Evolutionary conservation across 352 stramenopile species (phyloP).

Genomic region (Pythium folliculosum): DNA sequence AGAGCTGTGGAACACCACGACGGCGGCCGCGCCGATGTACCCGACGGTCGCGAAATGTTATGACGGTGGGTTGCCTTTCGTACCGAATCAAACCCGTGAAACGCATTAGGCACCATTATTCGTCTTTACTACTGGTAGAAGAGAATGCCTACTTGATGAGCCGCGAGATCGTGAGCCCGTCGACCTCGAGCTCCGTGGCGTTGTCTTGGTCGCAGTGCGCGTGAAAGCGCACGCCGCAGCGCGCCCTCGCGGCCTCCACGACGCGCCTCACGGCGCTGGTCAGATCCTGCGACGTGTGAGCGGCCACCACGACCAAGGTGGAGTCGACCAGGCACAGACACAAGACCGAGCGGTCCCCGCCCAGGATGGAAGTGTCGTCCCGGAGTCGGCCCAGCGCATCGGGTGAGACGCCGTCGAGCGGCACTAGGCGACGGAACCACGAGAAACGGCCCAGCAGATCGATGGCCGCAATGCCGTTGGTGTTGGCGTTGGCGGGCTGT

Average conservation of each 20-base stretch:
- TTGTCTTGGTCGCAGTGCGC: background rate
- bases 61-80: too few relatives aligned
- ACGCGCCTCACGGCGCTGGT: background rate
- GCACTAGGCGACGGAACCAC: background rate
- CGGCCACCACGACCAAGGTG: background rate
- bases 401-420: background rate
- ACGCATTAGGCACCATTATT: too few relatives aligned
- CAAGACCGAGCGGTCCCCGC: background rate
- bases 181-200: background rate
- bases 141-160: too few relatives aligned
- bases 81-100: too few relatives aligned
- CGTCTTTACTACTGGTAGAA: too few relatives aligned
- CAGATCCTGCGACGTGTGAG: background rate
- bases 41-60: too few relatives aligned
- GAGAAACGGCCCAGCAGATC: background rate
- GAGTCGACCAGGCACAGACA: background rate
- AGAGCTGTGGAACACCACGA: slow-evolving; percentile 50
- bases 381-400: background rate
- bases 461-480: background rate
- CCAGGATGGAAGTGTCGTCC: background rate
- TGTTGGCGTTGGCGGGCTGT: background rate
- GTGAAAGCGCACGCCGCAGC: background rate
- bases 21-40: slow-evolving; percentile 40
- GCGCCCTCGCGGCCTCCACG: background rate
- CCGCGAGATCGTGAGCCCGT: background rate